These are phyloP conservation scores for Suillus discolor DNA, from an alignment of 768 basidiomycete species.

Conservation along the genomic window DNA sequence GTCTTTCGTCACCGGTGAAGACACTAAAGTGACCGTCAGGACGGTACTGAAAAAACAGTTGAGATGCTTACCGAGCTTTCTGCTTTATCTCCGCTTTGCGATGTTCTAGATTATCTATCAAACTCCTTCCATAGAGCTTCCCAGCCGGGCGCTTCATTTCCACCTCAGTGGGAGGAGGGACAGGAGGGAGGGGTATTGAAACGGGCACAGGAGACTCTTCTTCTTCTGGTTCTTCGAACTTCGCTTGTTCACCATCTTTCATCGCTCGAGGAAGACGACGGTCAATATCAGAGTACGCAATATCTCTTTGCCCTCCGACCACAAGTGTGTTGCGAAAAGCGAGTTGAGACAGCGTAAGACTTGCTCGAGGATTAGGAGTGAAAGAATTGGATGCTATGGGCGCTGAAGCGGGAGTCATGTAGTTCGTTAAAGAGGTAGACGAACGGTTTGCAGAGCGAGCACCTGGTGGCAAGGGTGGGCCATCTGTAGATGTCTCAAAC, in stretches of 20 bases:
- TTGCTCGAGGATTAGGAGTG: constrained; percentile 76
- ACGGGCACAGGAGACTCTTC: constrained; percentile 38
- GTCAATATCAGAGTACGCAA: constrained; percentile 63
- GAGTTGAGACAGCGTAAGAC: constrained; percentile 76
- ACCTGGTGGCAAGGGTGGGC: constrained; percentile 76
- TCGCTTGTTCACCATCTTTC: constrained; percentile 76
- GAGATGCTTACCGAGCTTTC: constrained; percentile 71
- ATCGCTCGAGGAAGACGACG: constrained; percentile 67
- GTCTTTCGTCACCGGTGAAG: constrained; percentile 85
- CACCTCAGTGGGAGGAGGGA: constrained; percentile 33
- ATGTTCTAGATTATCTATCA: constrained; percentile 87
- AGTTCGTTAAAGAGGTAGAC: constrained; percentile 40
- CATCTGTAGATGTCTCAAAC: constrained; percentile 67
- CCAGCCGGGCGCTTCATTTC: constrained; percentile 62
- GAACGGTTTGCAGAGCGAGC: constrained; percentile 59
- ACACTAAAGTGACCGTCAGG: constrained; percentile 49
- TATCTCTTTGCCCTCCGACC: constrained; percentile 67
- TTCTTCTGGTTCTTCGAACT: constrained; percentile 43
- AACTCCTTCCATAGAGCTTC: constrained; percentile 82
- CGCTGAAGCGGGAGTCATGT: constrained; percentile 36
- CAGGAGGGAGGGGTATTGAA: constrained; percentile 32
- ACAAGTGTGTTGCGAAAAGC: constrained; percentile 83
- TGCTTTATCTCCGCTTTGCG: constrained; percentile 82
- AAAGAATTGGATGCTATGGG: constrained; percentile 63
- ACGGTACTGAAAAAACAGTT: constrained; percentile 1